Evolutionary conservation across 1,284 basidiomycete genomes (phyloP).

Genomic region (Moniliophthora roreri): DNA sequence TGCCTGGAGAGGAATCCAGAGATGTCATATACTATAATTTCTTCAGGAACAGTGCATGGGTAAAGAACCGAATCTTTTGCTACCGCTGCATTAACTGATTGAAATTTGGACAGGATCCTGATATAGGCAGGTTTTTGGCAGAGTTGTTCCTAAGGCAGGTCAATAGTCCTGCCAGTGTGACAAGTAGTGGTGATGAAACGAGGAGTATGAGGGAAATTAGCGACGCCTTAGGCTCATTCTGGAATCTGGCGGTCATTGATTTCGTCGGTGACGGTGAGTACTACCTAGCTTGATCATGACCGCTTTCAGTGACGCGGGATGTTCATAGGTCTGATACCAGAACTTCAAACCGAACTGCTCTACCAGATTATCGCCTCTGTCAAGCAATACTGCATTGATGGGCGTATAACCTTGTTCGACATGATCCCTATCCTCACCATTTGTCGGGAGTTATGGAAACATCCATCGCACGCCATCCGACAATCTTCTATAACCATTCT

Average conservation of each 20-base stretch:
- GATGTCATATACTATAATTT: constrained; percentile 15
- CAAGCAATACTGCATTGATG: constrained; percentile 9
- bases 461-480: constrained; percentile 8
- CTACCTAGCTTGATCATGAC: background rate
- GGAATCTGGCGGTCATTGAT: constrained; percentile 11
- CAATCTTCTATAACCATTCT: constrained; percentile 6
- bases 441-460: constrained; percentile 14
- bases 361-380: constrained; percentile 11
- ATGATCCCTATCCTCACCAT: constrained; percentile 12
- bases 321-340: background rate
- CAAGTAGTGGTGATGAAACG: too few species aligned
- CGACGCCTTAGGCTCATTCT: constrained; percentile 12
- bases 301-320: background rate
- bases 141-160: constrained; percentile 14
- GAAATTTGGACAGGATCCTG: too few species aligned
- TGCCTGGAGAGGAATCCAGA: constrained; percentile 5
- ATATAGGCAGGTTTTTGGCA: constrained; percentile 14
- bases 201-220: background rate
- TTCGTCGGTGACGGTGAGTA: constrained; percentile 15
- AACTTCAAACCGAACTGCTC: constrained; percentile 11
- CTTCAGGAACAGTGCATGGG: constrained; percentile 14
- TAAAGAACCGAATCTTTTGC: too few species aligned
- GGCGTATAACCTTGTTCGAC: constrained; percentile 14
- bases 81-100: too few species aligned
- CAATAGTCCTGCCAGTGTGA: constrained; percentile 3